These are phyloP conservation scores for Rhizophora apiculata DNA, from an alignment of 345 rosid species.

Conservation along the genomic window DNA sequence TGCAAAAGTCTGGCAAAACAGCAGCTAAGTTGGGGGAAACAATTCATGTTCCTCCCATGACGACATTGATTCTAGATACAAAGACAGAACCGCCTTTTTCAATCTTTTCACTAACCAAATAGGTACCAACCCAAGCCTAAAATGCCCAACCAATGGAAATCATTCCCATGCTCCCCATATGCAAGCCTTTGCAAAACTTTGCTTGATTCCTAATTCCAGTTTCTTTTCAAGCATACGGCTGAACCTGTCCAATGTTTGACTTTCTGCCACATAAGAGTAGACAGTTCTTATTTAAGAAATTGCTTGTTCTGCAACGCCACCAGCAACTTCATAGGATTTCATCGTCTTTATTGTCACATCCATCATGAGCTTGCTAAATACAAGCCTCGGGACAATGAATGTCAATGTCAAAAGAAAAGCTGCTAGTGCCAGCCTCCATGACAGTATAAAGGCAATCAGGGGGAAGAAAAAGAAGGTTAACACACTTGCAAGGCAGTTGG, in stretches of 20 bases:
- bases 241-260: slow-evolving; percentile 40
- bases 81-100: slow-evolving; percentile 57
- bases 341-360: slow-evolving; percentile 54
- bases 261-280: slow-evolving; percentile 56
- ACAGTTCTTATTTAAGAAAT: slow-evolving; percentile 61
- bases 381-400: slow-evolving; percentile 54
- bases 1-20: neutral
- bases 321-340: slow-evolving; percentile 55
- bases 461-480: slow-evolving; percentile 57
- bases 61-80: slow-evolving; percentile 53
- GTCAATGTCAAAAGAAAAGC: slow-evolving; percentile 51
- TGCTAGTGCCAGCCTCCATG: slow-evolving; percentile 59
- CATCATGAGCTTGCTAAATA: slow-evolving; percentile 64
- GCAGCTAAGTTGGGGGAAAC: neutral
- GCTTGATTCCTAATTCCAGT: slow-evolving; percentile 47
- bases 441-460: slow-evolving; percentile 40
- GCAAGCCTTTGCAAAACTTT: slow-evolving; percentile 55
- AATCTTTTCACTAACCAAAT: slow-evolving; percentile 48
- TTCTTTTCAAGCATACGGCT: slow-evolving; percentile 47
- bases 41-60: slow-evolving; percentile 65
- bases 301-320: slow-evolving; percentile 65
- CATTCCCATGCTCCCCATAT: slow-evolving; percentile 70
- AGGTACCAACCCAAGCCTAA: slow-evolving; percentile 59
- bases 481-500: slow-evolving; percentile 45
- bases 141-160: slow-evolving; percentile 63